Evolutionary conservation across 148 eudicot genomes (phyloP).

Genomic region (Rhododendron williamsianum): DNA sequence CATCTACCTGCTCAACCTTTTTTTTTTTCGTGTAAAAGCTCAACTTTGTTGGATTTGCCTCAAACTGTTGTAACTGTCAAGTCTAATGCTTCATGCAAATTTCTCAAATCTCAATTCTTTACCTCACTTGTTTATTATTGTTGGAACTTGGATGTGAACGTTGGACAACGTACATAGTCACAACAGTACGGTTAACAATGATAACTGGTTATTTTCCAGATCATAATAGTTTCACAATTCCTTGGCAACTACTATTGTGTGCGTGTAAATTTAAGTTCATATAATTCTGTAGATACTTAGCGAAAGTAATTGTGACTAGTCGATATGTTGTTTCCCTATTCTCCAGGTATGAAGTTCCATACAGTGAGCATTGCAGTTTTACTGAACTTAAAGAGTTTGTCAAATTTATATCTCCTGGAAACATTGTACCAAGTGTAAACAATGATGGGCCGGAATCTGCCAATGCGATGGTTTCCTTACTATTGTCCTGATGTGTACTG

Average conservation of each 20-base stretch:
- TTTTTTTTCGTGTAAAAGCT: neutral
- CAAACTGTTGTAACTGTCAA: neutral
- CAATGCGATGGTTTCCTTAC: slow-evolving; percentile 51
- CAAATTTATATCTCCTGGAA: slow-evolving; percentile 60
- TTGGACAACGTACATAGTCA: neutral
- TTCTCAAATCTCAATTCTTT: neutral
- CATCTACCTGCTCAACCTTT: neutral
- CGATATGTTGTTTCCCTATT: neutral
- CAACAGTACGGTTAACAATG: neutral
- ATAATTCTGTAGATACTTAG: too few relatives aligned
- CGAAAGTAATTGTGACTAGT: neutral
- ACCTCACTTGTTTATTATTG: neutral
- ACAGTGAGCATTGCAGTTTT: slow-evolving; percentile 93
- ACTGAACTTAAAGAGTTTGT: slow-evolving; percentile 79
- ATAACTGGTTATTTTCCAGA: neutral
- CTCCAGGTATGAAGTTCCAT: slow-evolving; percentile 93
- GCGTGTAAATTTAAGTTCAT: neutral
- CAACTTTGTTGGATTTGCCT: neutral
- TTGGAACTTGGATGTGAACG: neutral
- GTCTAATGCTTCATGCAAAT: neutral
- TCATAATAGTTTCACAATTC: neutral
- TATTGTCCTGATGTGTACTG: slow-evolving; percentile 27
- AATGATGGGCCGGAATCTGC: slow-evolving; percentile 56
- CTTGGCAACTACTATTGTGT: neutral
- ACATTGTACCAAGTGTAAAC: slow-evolving; percentile 84